Conservation (phyloP, 2,329 filamentous ascomycete genomes). For the Periconia sp. region DNA sequence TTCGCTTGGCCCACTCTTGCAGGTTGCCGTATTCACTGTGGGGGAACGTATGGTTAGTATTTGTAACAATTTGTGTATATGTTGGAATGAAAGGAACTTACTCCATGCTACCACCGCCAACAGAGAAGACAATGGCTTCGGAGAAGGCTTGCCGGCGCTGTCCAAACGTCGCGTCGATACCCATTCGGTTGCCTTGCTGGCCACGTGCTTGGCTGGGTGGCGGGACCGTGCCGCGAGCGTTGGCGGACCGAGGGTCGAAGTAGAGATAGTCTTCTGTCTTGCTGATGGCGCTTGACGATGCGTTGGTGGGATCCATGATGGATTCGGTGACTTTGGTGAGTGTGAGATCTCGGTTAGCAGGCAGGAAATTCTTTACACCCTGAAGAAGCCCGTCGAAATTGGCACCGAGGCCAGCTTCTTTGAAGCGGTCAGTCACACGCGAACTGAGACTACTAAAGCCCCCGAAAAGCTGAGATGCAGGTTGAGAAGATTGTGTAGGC, state of each 20-base stretch:
- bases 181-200: constrained; percentile 49
- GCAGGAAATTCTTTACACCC: constrained; percentile 97
- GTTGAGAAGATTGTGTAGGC: constrained; percentile 64
- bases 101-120: constrained; percentile 94
- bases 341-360: constrained; percentile 90
- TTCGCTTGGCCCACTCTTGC: constrained; percentile 90
- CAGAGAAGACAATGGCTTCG: constrained; percentile 91
- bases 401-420: constrained; percentile 80
- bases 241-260: constrained; percentile 92
- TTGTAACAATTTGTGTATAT: not conserved
- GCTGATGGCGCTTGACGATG: constrained; percentile 86
- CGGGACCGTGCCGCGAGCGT: constrained; percentile 88
- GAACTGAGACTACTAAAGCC: constrained; percentile 91
- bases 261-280: constrained; percentile 97
- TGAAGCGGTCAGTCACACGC: constrained; percentile 89
- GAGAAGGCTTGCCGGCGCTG: constrained; percentile 87
- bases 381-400: constrained; percentile 95
- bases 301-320: constrained; percentile 92
- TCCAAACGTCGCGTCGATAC: constrained; percentile 82
- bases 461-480: constrained; percentile 79
- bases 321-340: constrained; percentile 98
- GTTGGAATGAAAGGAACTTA: constrained; percentile 1
- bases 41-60: not conserved
- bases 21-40: constrained; percentile 83
- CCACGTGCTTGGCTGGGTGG: constrained; percentile 64